A percentile compares a stretch with the other conserved stretches of the same genome.
phyloP scores from a whole-genome alignment of 768 basidiomycete species.

The Termitomyces sp. region DNA sequence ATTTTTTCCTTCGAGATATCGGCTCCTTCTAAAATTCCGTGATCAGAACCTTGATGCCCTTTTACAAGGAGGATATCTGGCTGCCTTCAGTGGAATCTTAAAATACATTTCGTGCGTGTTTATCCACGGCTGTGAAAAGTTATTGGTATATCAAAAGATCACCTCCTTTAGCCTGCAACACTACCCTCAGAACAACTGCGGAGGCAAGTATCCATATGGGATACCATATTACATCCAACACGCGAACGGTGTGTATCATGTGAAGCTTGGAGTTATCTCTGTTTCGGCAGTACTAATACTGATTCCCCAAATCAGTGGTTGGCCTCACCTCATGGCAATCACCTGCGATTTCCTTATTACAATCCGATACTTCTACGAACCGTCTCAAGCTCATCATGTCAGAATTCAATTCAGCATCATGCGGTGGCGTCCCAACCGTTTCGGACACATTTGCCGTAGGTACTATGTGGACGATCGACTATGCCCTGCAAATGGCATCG shows the following conservation, averaged over 20 bases:
- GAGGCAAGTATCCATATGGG: conserved; percentile 29
- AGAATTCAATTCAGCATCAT: conserved; percentile 52
- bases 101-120: conserved; percentile 46
- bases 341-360: conserved; percentile 33
- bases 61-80: conserved; percentile 36
- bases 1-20: neutral
- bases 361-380: conserved; percentile 23
- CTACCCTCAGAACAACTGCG: conserved; percentile 49
- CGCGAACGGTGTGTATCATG: conserved; percentile 33
- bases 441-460: conserved; percentile 50
- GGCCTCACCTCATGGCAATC: conserved; percentile 41
- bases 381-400: conserved; percentile 42
- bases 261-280: neutral
- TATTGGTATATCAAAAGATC: neutral
- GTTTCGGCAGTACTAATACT: neutral
- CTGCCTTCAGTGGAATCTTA: conserved; percentile 31
- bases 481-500: conserved; percentile 47
- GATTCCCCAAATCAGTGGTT: conserved; percentile 25
- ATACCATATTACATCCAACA: conserved; percentile 44
- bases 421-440: conserved; percentile 45
- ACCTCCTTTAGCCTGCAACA: conserved; percentile 39
- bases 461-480: conserved; percentile 49
- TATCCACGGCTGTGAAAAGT: neutral
- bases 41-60: conserved; percentile 39
- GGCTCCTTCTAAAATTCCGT: neutral